phyloP scores from a whole-genome alignment of 2,329 filamentous ascomycete species.

The Erysiphe pulchra region DNA sequence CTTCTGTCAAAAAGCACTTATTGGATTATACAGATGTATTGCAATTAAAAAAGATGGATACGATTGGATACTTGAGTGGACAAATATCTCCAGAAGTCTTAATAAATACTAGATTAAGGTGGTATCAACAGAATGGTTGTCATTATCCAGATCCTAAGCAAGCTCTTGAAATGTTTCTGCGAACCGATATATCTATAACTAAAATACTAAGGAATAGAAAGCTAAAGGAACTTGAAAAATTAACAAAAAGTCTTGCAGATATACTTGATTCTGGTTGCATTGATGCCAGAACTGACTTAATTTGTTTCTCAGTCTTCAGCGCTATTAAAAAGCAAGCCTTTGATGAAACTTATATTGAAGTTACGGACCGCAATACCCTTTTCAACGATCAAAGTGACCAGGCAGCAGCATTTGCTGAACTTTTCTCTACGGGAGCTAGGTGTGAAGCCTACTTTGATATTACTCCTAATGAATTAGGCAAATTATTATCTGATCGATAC shows the following conservation, averaged over 20 bases:
- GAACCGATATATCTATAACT: slow-evolving; percentile 10
- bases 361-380: slow-evolving; percentile 33
- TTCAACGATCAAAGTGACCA: slow-evolving; percentile 35
- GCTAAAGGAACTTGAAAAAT: slow-evolving; percentile 3
- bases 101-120: slow-evolving; percentile 16
- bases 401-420: slow-evolving; percentile 35
- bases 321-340: slow-evolving; percentile 28
- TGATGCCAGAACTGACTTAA: slow-evolving; percentile 24
- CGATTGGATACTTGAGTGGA: slow-evolving; percentile 17
- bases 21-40: slow-evolving; percentile 5
- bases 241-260: slow-evolving; percentile 3
- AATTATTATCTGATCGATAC: slow-evolving; percentile 12
- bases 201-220: slow-evolving; percentile 4
- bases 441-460: slow-evolving; percentile 37
- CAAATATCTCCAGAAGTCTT: slow-evolving; percentile 14
- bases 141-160: slow-evolving; percentile 12
- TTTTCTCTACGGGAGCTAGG: slow-evolving; percentile 34
- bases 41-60: slow-evolving; percentile 17
- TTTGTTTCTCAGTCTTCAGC: slow-evolving; percentile 30
- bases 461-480: slow-evolving; percentile 21
- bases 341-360: slow-evolving; percentile 37
- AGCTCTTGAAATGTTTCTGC: slow-evolving; percentile 16
- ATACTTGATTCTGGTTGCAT: slow-evolving; percentile 8
- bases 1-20: slow-evolving; percentile 3
- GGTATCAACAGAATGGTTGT: slow-evolving; percentile 17